Base-by-base conservation (phyloP, 2,329 filamentous ascomycete species). In the Cryoendolithus antarcticus region DNA sequence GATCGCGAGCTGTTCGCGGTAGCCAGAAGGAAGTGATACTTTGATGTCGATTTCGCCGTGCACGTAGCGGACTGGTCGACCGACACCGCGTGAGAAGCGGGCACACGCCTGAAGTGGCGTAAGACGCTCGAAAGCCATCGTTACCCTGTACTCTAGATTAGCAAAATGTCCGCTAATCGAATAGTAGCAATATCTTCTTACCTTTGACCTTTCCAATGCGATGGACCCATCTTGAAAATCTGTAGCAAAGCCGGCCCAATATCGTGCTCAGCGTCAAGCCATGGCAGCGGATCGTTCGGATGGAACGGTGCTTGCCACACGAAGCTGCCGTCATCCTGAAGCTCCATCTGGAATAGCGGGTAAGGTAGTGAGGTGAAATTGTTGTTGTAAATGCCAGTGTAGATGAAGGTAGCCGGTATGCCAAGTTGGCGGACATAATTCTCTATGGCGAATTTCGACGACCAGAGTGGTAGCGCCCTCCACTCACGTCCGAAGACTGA, bases 371-470 rank as follows among this genome's bases (percentile, higher is more conserved):
- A 91, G 24, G 89, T 96, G 63, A 96, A 98, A 60, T 98, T 96
- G 64, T 96, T 96, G 70, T 96, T 94, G 70, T 96, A 98, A 53
- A 95, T 95, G 43, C 89, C 91, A 7, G 88, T 86, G 62, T 95
- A 95, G 48, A 95, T 80, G 60, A 94, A 96, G 0, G 89, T 96
- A 1, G 88, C 79, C 0, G 85, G 85, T 8, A 95, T 70, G 7
- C 79, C 79, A 31, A 94, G 74, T 57, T 86, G 75, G 42, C 84
- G 77, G 37, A 95, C 74, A 60, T 96, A 93, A 39, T 91, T 82
- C 62, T 96, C 91, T 32, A 96, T 82, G 36, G 83, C 80, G 62
- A 93, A 86, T 63, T 98, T 98, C 44, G 81, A 80, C 4, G 83
- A 79, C 89, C 91, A 98, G 38, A 94, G 72, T 1, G 91, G 91